Evolutionary conservation across 352 stramenopile species (phyloP), one percentile per base, ranked within the genome.

Genomic region (Aphanomyces astaci): DNA sequence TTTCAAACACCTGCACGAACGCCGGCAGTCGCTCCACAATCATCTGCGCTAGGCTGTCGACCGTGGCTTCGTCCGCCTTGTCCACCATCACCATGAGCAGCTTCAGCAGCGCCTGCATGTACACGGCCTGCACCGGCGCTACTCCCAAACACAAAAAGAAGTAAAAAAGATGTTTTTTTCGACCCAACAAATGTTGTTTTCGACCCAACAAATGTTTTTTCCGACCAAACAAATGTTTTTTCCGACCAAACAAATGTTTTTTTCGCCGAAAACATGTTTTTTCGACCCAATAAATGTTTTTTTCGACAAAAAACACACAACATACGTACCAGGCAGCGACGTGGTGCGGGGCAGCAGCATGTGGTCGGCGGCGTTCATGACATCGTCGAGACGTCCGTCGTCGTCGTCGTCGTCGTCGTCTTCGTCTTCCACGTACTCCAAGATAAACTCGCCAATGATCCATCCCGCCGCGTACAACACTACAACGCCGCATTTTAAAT

Each of bases 381-480:
- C 76, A 69, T 92, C 82, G 59, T 94, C 89, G 13, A 96, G 79
- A 52, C 96, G 94, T 27, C 87, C 80, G 15, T 95, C 87, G 24
- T 94, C 81, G 15, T 87, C 80, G 0, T 95, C 88, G 0, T 89
- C 83, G 15, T 87, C 75, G 4, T 92, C 78, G 17, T 86, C 75
- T 25, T 92, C 74, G 66, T 95, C 86, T 63, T 96, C 88, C 25
- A 93, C 71, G 70, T 90, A 94, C 70, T 98, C 85, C 62, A 93
- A 85, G 25, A 95, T 79, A 40, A 99, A 99, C 78, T 99, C 97
- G 49, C 97, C 97, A 0, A 97, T 91, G 76, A 99, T 98, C 94
- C 95, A 99, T 25, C 95, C 95, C 11, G 96, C 91, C 2, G 96
- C 96, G 64, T 90, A 95, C 49, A 98, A 88, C 32, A 99, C 92